phyloP scores from a whole-genome alignment of 208 protist genomes.

The Trypanosomatidae sp. region DNA sequence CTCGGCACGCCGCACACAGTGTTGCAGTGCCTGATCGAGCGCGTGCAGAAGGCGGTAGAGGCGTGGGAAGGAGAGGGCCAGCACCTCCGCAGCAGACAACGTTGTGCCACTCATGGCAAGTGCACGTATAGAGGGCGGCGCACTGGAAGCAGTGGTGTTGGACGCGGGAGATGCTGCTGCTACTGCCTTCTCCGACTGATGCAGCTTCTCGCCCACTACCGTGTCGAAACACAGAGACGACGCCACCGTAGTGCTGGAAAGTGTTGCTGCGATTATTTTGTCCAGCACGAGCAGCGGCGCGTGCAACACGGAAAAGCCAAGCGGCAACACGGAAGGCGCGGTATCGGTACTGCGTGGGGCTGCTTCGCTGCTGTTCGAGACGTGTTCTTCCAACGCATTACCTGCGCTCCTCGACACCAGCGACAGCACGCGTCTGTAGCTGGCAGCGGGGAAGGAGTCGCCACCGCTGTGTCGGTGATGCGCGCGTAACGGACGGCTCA shows the following conservation, averaged over 20 bases:
- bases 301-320: conserved; percentile 25
- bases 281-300: conserved; percentile 36
- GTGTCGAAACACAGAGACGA: conserved; percentile 27
- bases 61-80: conserved; percentile 40
- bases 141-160: no score
- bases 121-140: no score
- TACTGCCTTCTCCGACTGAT: conserved; percentile 3
- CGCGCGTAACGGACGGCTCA: neutral
- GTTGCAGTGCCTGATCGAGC: conserved; percentile 35
- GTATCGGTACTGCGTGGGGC: no score
- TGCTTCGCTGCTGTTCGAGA: no score
- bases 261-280: no score
- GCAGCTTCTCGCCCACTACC: conserved; percentile 38
- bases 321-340: neutral
- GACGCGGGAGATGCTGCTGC: neutral
- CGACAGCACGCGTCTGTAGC: neutral
- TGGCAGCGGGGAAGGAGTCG: neutral
- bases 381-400: no score
- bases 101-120: neutral
- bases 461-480: conserved; percentile 6
- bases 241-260: conserved; percentile 23
- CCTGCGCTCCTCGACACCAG: no score
- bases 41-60: conserved; percentile 27
- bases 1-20: conserved; percentile 1
- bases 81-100: conserved; percentile 8